Evolutionary conservation across 2,329 filamentous ascomycete genomes (phyloP).

Genomic region (Scortechinia acanthostroma): DNA sequence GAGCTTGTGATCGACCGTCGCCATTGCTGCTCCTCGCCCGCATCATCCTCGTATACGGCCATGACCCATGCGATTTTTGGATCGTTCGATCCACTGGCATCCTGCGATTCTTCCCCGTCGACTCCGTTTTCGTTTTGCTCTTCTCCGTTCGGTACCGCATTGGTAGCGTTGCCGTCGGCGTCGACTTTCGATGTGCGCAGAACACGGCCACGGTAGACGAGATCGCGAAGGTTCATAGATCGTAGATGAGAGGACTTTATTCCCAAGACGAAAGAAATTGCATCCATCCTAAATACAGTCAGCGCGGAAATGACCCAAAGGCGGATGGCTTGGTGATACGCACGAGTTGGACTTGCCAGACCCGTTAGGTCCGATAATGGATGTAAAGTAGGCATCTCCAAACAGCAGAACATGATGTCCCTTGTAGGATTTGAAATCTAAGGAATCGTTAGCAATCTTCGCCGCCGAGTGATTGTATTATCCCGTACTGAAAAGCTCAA

Average conservation of each 20-base stretch:
- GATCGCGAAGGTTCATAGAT: slow-evolving; percentile 84
- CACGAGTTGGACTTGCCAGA: slow-evolving; percentile 98
- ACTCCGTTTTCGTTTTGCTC: slow-evolving; percentile 51
- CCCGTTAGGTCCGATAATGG: slow-evolving; percentile 98
- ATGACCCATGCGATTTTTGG: slow-evolving; percentile 97
- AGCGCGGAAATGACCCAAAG: slow-evolving; percentile 9
- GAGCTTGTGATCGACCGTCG: slow-evolving; percentile 85
- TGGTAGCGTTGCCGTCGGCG: slow-evolving; percentile 72
- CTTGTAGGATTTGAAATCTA: slow-evolving; percentile 99
- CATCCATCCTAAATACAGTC: slow-evolving; percentile 73
- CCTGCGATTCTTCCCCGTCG: slow-evolving; percentile 38
- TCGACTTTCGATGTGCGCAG: slow-evolving; percentile 89
- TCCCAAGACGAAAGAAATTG: slow-evolving; percentile 95
- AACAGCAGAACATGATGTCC: slow-evolving; percentile 91
- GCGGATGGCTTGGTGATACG: slow-evolving; percentile 19
- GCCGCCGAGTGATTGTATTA: slow-evolving; percentile 1
- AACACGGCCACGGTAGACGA: slow-evolving; percentile 91
- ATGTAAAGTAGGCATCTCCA: slow-evolving; percentile 97
- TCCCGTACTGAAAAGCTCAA: slow-evolving; percentile 82
- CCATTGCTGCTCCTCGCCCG: slow-evolving; percentile 90
- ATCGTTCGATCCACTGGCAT: slow-evolving; percentile 42
- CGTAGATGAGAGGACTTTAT: slow-evolving; percentile 98
- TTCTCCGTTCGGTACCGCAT: slow-evolving; percentile 47
- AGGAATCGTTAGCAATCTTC: slow-evolving; percentile 8
- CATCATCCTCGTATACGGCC: slow-evolving; percentile 97